Percentiles rank a stretch among this genome's conserved stretches.
Conservation (phyloP, 352 stramenopile species). For the Globisporangium irregulare region DNA sequence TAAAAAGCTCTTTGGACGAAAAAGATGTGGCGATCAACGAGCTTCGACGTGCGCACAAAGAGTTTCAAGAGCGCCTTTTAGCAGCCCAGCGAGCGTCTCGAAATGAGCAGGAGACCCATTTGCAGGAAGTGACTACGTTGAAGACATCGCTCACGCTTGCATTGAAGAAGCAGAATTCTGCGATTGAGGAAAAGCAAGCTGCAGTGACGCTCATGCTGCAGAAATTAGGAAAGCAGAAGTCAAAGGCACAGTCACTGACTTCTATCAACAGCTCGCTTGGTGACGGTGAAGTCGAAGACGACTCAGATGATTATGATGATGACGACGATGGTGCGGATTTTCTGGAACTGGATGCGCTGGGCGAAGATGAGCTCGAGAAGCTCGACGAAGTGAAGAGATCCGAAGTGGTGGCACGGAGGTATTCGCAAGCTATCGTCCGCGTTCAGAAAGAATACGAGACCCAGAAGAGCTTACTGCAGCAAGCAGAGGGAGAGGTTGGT, state of each 20-base stretch:
- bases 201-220: conserved; percentile 45
- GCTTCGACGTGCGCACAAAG: conserved; percentile 29
- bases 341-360: conserved; percentile 1
- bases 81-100: conserved; percentile 35
- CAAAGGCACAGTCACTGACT: neutral
- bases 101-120: conserved; percentile 38
- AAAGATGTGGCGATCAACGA: conserved; percentile 39
- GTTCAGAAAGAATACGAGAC: conserved; percentile 52
- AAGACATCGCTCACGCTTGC: conserved; percentile 44
- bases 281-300: neutral
- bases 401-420: conserved; percentile 43
- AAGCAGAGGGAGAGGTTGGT: conserved; percentile 35
- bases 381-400: conserved; percentile 42
- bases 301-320: neutral
- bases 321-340: neutral
- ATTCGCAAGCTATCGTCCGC: conserved; percentile 48
- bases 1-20: conserved; percentile 51
- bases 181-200: conserved; percentile 60
- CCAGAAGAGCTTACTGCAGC: conserved; percentile 42
- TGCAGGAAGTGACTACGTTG: conserved; percentile 36
- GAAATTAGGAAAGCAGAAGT: conserved; percentile 21
- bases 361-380: conserved; percentile 17
- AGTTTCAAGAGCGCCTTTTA: conserved; percentile 33
- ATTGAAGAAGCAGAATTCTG: conserved; percentile 39
- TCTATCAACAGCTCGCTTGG: conserved; percentile 1